phyloP scores from a whole-genome alignment of 2,329 filamentous ascomycete species.

The Laburnicola sp. region DNA sequence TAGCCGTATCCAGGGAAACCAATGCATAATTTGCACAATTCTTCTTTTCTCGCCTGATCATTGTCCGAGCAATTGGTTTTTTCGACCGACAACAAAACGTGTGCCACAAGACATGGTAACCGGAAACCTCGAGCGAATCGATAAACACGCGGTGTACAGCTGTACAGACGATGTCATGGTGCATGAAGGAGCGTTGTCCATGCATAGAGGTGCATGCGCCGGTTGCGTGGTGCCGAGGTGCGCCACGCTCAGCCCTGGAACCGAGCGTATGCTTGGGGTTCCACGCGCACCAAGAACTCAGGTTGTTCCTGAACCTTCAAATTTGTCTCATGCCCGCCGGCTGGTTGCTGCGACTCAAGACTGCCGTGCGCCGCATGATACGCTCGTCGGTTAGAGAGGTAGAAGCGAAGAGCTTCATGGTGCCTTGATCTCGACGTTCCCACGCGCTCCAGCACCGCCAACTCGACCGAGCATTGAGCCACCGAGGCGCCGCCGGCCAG shows the following conservation, averaged over 20 bases:
- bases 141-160: slow-evolving; percentile 33
- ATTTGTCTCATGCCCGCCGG: slow-evolving; percentile 13
- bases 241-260: slow-evolving; percentile 24
- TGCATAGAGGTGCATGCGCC: slow-evolving; percentile 21
- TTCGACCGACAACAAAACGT: background rate
- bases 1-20: slow-evolving; percentile 31
- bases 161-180: slow-evolving; percentile 38
- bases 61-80: background rate
- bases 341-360: slow-evolving; percentile 2
- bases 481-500: slow-evolving; percentile 11
- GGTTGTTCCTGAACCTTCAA: slow-evolving; percentile 36
- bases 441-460: background rate
- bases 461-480: slow-evolving; percentile 22
- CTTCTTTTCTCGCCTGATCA: background rate
- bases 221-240: slow-evolving; percentile 30
- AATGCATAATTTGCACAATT: slow-evolving; percentile 6
- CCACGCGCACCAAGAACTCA: slow-evolving; percentile 21
- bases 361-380: slow-evolving; percentile 6
- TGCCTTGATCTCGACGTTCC: slow-evolving; percentile 2
- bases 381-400: background rate
- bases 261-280: slow-evolving; percentile 34
- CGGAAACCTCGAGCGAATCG: slow-evolving; percentile 15
- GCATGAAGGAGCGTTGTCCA: slow-evolving; percentile 23
- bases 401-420: background rate
- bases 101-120: slow-evolving; percentile 13